Conservation (phyloP, 192 early-diverging fungal species). For the Umbelopsis sp. region DNA sequence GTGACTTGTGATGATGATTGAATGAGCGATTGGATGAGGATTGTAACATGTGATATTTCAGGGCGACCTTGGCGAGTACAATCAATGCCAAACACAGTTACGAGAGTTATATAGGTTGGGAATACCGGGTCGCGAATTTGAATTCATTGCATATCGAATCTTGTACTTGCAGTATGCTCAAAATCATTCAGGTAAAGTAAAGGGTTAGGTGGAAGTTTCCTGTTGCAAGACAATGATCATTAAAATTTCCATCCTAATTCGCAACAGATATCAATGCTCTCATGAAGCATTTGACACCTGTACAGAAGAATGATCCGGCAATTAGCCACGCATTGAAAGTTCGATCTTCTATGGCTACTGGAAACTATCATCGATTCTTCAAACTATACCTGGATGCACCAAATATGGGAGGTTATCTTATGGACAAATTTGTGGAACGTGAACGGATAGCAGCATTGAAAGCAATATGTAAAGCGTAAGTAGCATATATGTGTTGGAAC, state of each 20-base stretch:
- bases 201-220: not conserved
- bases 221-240: not conserved
- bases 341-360: conserved; percentile 73
- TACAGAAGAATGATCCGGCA: conserved; percentile 60
- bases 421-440: conserved; percentile 90
- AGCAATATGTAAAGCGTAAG: conserved; percentile 77
- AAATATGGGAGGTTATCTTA: conserved; percentile 86
- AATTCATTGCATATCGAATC: conserved; percentile 94
- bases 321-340: conserved; percentile 86
- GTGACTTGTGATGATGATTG: not conserved
- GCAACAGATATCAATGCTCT: conserved; percentile 78
- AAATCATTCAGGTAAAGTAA: conserved; percentile 85
- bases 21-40: not conserved
- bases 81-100: conserved; percentile 96
- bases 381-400: conserved; percentile 74
- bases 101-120: conserved; percentile 81
- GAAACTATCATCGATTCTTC: conserved; percentile 90
- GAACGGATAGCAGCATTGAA: conserved; percentile 81
- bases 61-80: conserved; percentile 95
- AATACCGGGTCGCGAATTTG: conserved; percentile 75
- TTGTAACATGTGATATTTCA: conserved; percentile 26
- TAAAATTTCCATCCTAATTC: not conserved
- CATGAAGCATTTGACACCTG: conserved; percentile 68
- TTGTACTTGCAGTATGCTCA: conserved; percentile 87
- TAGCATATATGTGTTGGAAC: no score